A percentile compares a stretch with the other conserved stretches of the same genome.
phyloP scores from a whole-genome alignment of 169 alveolate species.

The Pseudocohnilembus persalinus region DNA sequence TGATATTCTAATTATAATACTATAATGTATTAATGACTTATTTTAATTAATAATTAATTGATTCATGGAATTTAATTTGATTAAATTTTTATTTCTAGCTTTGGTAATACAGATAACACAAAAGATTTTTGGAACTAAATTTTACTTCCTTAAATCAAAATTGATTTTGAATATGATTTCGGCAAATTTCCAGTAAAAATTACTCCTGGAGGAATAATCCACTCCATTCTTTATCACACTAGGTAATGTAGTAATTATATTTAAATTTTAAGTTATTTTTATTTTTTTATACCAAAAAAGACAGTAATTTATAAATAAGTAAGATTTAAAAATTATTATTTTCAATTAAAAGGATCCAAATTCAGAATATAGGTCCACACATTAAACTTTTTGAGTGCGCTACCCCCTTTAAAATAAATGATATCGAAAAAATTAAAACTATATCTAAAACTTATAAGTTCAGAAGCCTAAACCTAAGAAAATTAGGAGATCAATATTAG shows the following conservation, averaged over 20 bases:
- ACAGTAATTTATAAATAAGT: background rate
- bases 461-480: background rate
- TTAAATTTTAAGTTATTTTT: too few species aligned
- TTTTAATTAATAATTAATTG: too few species aligned
- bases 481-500: background rate
- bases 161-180: background rate
- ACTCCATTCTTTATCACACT: background rate
- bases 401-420: background rate
- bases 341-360: too few species aligned
- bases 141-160: background rate
- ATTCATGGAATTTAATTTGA: too few species aligned
- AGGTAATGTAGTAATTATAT: background rate
- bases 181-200: background rate
- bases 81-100: too few species aligned
- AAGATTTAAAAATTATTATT: too few species aligned
- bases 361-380: background rate
- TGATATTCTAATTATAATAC: too few species aligned
- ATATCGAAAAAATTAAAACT: background rate
- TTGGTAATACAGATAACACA: background rate
- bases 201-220: background rate
- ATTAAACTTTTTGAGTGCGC: background rate
- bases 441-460: background rate
- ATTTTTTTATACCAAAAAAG: background rate
- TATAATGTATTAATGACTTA: too few species aligned
- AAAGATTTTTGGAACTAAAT: background rate